Base-by-base conservation (phyloP, 108 stramenopile species). In the Mediolabrus comicus region DNA sequence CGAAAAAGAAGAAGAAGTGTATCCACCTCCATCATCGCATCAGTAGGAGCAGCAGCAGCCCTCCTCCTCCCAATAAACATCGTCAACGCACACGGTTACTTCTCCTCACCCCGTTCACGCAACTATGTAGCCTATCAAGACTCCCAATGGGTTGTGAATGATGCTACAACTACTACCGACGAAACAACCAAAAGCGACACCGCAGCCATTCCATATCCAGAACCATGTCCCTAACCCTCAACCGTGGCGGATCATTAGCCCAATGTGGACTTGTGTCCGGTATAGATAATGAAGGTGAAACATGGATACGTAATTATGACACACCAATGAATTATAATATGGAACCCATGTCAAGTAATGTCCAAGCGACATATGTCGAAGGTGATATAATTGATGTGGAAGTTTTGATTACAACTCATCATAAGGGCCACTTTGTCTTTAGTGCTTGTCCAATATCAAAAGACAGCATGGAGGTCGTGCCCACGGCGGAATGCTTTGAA, bases 361-460 rank as follows among this genome's bases (percentile, higher is more conserved):
- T 75, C 10, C 81, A 86, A 55, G 80, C 55, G 13, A 73, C 59
- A 10, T 87, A 81, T 57, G 53, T 56, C 12, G 55, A 65, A 35
- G 87, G 84, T 1, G 64, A 77, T 3, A 66, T 68, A 1, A 81
- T 87, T 59, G 64, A 62, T 27, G 46, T 87, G 4, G 76, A 81
- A 14, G 69, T 64, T 28, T 56, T 74, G 7, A 53, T 85, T 4
- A 80, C 84, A 0, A 82, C 83, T 2, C 86, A 87, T 60, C 86
- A 84, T 57, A 71, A 59, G 59, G 86, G 86, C 27, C 83, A 87
- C 35, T 67, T 84, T 29, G 79, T 67, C 35, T 32, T 84, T 62
- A 62, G 53, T 10, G 86, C 80, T 2, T 87, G 86, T 74, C 74
- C 83, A 6, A 54, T 73, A 3, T 49, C 51, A 2, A 49, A 49